Evolutionary conservation across 805 yeast species (phyloP), one percentile per base, ranked within the genome.

Genomic region (Metschnikowia vanudenii): DNA sequence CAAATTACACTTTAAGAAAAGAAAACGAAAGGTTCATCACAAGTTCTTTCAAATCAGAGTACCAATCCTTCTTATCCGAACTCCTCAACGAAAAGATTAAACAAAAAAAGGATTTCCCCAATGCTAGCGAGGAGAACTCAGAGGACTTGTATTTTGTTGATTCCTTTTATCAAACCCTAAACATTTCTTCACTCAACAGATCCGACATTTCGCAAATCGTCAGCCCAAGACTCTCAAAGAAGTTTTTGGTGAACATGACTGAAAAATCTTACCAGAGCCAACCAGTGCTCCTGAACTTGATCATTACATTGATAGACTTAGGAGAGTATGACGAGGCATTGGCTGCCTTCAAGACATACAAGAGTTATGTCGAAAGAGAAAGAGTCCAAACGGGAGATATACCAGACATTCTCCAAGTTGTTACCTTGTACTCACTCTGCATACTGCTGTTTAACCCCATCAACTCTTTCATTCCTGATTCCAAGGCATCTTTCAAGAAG

Each of bases 321-420:
- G 53, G 59, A 8, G 75, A 72, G 47, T 67, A 61, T 48, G 77
- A 73, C 46, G 76, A 73, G 50, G 77, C 76, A 0, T 58, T 67
- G 42, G 73, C 73, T 8, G 75, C 75, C 0, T 65, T 71, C 46
- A 65, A 64, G 29, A 70, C 76, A 0, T 72, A 63, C 48, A 53
- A 59, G 7, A 50, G 56, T 17, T 73, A 73, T 51, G 47, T 66
- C 9, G 61, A 63, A 14, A 65, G 62, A 34, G 72, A 68, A 13
- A 60, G 61, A 50, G 60, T 62, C 29, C 71, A 66, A 32, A 53
- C 60, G 35, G 59, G 58, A 9, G 69, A 71, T 4, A 57, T 67
- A 24, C 53, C 57, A 17, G 69, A 73, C 43, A 53, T 73, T 17
- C 52, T 73, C 26, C 50, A 65, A 5, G 58, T 69, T 20, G 57